These are phyloP conservation scores for Trichosphaerium sp. DNA, from an alignment of 78 protist genomes.

Conservation along the genomic window DNA sequence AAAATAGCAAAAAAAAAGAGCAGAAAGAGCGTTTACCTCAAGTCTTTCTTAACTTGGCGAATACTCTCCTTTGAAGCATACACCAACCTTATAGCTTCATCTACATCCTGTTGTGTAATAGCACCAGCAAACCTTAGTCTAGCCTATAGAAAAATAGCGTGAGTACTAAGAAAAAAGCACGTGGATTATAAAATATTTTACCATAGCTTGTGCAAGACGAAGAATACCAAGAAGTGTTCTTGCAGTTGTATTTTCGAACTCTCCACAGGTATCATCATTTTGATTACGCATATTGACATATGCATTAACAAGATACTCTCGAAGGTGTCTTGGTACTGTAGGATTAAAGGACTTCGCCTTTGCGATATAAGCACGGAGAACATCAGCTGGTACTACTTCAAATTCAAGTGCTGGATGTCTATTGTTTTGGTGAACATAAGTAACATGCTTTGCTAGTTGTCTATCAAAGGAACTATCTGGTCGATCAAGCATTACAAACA, in stretches of 20 bases:
- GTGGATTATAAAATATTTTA: too few relatives aligned
- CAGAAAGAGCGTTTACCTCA: too few relatives aligned
- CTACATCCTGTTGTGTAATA: conserved; percentile 59
- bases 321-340: conserved; percentile 43
- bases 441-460: conserved; percentile 84
- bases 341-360: conserved; percentile 41
- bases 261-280: conserved; percentile 2
- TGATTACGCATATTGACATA: conserved; percentile 58
- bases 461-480: conserved; percentile 65
- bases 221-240: conserved; percentile 89
- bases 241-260: conserved; percentile 75
- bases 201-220: conserved; percentile 87
- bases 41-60: too few relatives aligned
- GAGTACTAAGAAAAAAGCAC: neutral
- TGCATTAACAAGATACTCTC: conserved; percentile 33
- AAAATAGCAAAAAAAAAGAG: too few relatives aligned
- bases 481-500: conserved; percentile 86
- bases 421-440: conserved; percentile 70
- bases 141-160: conserved; percentile 9
- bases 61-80: conserved; percentile 48
- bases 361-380: conserved; percentile 64
- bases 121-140: conserved; percentile 35
- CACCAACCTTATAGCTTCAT: conserved; percentile 81
- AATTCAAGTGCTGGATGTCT: conserved; percentile 36
- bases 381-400: conserved; percentile 19